Conservation (phyloP, 305 asterid genomes). For the Plantago lanceolata region DNA sequence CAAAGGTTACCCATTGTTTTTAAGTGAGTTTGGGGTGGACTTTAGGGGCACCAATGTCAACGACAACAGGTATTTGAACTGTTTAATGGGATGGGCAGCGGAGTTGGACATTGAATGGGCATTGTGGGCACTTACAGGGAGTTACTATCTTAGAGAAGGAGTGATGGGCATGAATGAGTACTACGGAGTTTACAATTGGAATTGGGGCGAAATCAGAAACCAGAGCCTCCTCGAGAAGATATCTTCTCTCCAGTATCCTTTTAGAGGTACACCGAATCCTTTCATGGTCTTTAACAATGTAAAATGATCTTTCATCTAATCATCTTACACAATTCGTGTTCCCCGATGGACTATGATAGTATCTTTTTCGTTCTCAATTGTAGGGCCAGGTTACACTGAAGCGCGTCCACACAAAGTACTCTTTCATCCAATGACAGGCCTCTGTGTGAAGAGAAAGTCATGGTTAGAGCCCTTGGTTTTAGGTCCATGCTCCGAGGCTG, state of each 20-base stretch:
- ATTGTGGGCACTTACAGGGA: conserved; percentile 78
- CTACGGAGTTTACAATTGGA: conserved; percentile 72
- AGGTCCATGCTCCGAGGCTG: conserved; percentile 80
- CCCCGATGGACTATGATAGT: background rate
- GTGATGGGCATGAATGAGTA: conserved; percentile 57
- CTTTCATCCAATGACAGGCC: conserved; percentile 81
- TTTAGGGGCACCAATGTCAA: conserved; percentile 76
- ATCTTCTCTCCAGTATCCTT: conserved; percentile 63
- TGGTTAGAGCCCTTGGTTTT: conserved; percentile 46
- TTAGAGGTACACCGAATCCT: conserved; percentile 44
- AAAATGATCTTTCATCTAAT: no score
- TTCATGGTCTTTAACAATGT: background rate
- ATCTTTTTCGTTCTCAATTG: conserved; percentile 21
- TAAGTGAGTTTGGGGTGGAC: conserved; percentile 85
- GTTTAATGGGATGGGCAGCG: conserved; percentile 92
- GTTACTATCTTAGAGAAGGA: conserved; percentile 73
- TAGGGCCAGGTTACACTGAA: conserved; percentile 72
- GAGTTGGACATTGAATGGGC: conserved; percentile 86
- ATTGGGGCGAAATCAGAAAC: conserved; percentile 70
- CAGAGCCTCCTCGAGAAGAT: conserved; percentile 56
- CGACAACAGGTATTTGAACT: conserved; percentile 77
- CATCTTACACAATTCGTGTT: no score
- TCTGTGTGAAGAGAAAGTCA: conserved; percentile 53
- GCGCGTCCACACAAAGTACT: conserved; percentile 49
- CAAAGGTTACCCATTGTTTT: conserved; percentile 81